Evolutionary conservation across 225 moss, liverwort and hornwort species (phyloP).

Genomic region (Sphagnum tenellum): DNA sequence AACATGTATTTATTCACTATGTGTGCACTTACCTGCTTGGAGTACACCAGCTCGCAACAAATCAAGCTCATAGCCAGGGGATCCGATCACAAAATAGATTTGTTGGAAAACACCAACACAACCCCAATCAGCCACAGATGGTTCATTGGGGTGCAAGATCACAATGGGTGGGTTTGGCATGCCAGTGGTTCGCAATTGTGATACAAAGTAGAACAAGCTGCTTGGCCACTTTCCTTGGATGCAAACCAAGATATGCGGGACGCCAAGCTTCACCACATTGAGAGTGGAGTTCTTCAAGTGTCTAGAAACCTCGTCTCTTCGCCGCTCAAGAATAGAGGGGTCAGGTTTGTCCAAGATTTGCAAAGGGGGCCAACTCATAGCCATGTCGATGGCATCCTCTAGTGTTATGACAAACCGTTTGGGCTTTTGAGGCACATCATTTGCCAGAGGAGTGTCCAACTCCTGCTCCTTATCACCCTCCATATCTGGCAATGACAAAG

Average conservation of each 20-base stretch:
- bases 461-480: not conserved
- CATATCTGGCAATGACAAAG: too few relatives aligned
- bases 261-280: conserved; percentile 48
- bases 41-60: conserved; percentile 76
- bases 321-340: conserved; percentile 76
- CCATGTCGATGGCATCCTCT: conserved; percentile 71
- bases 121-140: conserved; percentile 64
- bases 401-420: conserved; percentile 39
- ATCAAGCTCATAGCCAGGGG: conserved; percentile 82
- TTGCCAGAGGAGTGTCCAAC: not conserved
- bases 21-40: conserved; percentile 51
- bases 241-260: conserved; percentile 69
- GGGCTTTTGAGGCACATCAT: conserved; percentile 10
- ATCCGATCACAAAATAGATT: conserved; percentile 71
- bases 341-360: conserved; percentile 59
- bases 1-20: not conserved
- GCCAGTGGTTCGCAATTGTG: conserved; percentile 51
- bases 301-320: conserved; percentile 41
- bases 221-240: conserved; percentile 79
- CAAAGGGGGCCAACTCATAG: conserved; percentile 88
- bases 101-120: conserved; percentile 76
- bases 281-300: conserved; percentile 42
- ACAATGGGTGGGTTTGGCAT: conserved; percentile 59
- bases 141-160: conserved; percentile 61
- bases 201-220: conserved; percentile 72